Conservation (phyloP, 1,284 basidiomycete species). For the Pseudozyma sp. region DNA sequence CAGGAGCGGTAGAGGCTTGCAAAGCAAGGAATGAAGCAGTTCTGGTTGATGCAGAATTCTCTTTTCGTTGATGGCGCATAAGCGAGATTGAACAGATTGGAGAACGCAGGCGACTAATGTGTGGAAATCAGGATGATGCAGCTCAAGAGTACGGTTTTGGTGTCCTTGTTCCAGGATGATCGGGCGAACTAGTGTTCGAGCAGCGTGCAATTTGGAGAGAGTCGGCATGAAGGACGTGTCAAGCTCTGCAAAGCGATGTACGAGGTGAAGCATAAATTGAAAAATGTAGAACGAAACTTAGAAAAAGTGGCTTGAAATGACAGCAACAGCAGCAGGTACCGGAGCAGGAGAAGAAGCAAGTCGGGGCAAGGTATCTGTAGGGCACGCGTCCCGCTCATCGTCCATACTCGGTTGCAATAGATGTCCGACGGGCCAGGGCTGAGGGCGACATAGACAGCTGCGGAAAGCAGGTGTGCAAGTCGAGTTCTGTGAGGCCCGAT, state of each 20-base stretch:
- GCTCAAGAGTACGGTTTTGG: slow-evolving; percentile 23
- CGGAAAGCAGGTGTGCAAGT: background rate
- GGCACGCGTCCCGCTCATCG: slow-evolving; percentile 1
- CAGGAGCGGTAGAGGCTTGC: slow-evolving; percentile 9
- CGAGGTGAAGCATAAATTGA: slow-evolving; percentile 4
- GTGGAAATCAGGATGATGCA: slow-evolving; percentile 25
- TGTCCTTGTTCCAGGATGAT: background rate
- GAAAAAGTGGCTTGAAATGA: slow-evolving; percentile 1
- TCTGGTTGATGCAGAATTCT: slow-evolving; percentile 28
- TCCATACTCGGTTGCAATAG: background rate
- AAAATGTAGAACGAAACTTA: slow-evolving; percentile 1
- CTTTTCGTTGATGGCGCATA: slow-evolving; percentile 6
- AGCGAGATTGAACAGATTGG: slow-evolving; percentile 14
- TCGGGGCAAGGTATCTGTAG: slow-evolving; percentile 15
- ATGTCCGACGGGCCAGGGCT: slow-evolving; percentile 18
- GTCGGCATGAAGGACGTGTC: slow-evolving; percentile 2
- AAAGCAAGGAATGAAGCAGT: slow-evolving; percentile 19
- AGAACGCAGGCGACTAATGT: background rate
- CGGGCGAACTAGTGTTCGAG: slow-evolving; percentile 17
- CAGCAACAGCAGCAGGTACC: too few species aligned
- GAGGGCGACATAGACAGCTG: background rate
- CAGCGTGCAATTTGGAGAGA: background rate
- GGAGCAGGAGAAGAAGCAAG: slow-evolving; percentile 1
- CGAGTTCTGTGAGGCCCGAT: background rate
- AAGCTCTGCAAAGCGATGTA: slow-evolving; percentile 16